phyloP scores from a whole-genome alignment of 164 flowering plant species.

The Nymphaea colorata region DNA sequence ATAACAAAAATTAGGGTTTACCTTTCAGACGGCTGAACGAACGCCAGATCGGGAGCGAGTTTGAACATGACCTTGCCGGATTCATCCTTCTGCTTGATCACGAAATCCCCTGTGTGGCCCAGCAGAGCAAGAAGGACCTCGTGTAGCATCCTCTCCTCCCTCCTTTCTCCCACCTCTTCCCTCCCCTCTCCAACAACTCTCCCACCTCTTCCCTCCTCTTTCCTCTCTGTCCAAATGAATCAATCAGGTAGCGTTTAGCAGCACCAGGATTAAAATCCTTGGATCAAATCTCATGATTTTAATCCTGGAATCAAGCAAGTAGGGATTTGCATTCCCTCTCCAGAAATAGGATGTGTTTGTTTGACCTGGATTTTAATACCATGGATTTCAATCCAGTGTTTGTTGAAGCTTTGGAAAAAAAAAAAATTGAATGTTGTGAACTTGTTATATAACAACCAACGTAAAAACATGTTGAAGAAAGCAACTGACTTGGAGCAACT shows the following conservation, averaged over 20 bases:
- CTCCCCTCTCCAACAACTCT: background rate
- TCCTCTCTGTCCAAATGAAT: background rate
- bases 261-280: too few relatives aligned
- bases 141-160: slow-evolving; percentile 42
- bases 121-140: slow-evolving; percentile 67
- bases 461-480: too few relatives aligned
- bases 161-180: background rate
- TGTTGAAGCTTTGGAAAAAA: too few relatives aligned
- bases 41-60: slow-evolving; percentile 81
- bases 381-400: too few relatives aligned
- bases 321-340: too few relatives aligned
- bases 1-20: slow-evolving; percentile 2
- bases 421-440: too few relatives aligned
- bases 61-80: slow-evolving; percentile 58
- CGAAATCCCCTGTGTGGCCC: slow-evolving; percentile 96
- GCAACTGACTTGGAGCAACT: too few relatives aligned
- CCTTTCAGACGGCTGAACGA: slow-evolving; percentile 70
- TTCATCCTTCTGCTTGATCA: slow-evolving; percentile 61
- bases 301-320: too few relatives aligned
- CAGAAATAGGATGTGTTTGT: too few relatives aligned
- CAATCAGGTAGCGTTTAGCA: background rate
- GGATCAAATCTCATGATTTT: too few relatives aligned
- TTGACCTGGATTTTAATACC: too few relatives aligned
- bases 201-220: background rate
- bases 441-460: too few relatives aligned